phyloP scores from a whole-genome alignment of 768 basidiomycete genomes.

The Brasilioporus rufonigricans region DNA sequence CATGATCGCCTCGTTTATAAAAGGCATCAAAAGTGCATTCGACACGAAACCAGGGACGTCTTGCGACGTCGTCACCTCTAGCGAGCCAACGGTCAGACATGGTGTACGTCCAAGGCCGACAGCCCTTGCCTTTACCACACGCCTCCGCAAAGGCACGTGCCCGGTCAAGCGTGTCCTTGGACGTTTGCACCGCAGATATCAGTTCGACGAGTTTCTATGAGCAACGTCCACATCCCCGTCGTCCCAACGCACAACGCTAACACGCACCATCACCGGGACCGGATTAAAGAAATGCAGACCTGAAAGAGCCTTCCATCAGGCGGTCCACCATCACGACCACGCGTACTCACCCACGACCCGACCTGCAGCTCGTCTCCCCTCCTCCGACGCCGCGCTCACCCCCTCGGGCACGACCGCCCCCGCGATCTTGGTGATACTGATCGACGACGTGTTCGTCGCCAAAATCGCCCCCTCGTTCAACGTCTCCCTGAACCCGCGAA shows the following conservation, averaged over 20 bases:
- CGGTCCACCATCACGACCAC: background rate
- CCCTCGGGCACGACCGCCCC: constrained; percentile 67
- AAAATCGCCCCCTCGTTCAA: constrained; percentile 75
- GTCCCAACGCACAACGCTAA: background rate
- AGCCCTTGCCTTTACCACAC: constrained; percentile 75
- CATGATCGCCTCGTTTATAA: constrained; percentile 97
- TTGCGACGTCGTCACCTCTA: constrained; percentile 86
- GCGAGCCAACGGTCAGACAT: background rate
- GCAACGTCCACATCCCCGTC: background rate
- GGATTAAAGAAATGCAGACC: constrained; percentile 96
- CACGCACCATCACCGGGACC: constrained; percentile 87
- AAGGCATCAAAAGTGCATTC: constrained; percentile 94
- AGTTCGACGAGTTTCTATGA: constrained; percentile 89
- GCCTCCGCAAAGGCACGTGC: constrained; percentile 81
- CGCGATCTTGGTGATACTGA: constrained; percentile 93
- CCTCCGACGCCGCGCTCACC: constrained; percentile 53
- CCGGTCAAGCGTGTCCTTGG: constrained; percentile 67
- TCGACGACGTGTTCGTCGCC: constrained; percentile 91
- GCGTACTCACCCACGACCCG: constrained; percentile 72
- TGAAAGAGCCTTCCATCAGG: constrained; percentile 26
- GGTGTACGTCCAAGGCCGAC: background rate
- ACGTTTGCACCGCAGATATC: constrained; percentile 91
- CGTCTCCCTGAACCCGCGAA: constrained; percentile 64
- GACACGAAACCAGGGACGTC: constrained; percentile 97
- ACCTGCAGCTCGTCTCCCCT: constrained; percentile 61